Base-by-base conservation (phyloP, 2,329 filamentous ascomycete genomes). In the Hymenoscyphus occultus region DNA sequence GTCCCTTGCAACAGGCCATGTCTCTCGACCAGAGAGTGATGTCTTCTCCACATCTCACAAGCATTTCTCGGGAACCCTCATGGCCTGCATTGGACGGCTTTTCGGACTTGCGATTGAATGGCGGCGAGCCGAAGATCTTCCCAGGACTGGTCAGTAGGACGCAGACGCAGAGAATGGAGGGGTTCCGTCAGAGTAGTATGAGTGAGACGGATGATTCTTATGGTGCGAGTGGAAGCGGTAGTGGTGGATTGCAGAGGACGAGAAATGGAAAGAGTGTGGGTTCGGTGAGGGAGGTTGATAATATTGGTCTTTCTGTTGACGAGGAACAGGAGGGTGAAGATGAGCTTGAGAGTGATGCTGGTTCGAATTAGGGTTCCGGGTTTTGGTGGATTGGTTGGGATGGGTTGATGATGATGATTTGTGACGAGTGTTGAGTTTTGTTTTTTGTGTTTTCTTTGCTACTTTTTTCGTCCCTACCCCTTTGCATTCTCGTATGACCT, bases 101-200 rank as follows among this genome's bases (percentile, higher is more conserved):
- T 31, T 75, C 78, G 58, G 79, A 83, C 66, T 70, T 79, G 63
- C 81, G 85, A 69, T 73, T 86, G 12, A 84, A 81, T 13, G 85
- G 83, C 3, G 82, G 80, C 59, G 89, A 92, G 75, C 90, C 89
- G 12, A 84, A 82, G 68, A 86, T 92, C 68, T 90, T 92, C 69
- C 90, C 90, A 0, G 90, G 90, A 0, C 83, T 93, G 39, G 83
- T 92, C 61, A 77, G 79, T 62, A 66, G 74, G n/a, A 67, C 67
- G 12, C 73, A 75, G 61, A 69, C 72, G 58, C 65, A 68, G 39
- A 70, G 73, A 31, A 74, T 70, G 56, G 7, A 61, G 10, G 62
- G 65, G 3, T 68, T 35, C 12, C 19, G 72, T 45, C 66, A 72
- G 68, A 69, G 69, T 35, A 73, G 71, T 62, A 62, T 60, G 63